Conservation (phyloP, 495 filamentous ascomycete species). For the Penicillium daleae region DNA sequence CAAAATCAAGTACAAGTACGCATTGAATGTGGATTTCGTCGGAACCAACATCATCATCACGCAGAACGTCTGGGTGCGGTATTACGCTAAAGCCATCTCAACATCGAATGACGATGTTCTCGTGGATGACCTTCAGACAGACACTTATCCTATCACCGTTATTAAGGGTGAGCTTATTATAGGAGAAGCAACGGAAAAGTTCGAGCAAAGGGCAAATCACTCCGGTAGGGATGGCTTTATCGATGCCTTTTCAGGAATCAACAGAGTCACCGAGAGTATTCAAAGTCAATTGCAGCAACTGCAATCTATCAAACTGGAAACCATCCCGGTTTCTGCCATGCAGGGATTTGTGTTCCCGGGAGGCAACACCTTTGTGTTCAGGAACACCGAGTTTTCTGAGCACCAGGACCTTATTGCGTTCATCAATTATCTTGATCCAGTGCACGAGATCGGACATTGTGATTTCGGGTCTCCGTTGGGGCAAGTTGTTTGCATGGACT, state of each 20-base stretch:
- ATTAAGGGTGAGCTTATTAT: background rate
- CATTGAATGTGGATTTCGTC: background rate
- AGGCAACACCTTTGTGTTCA: background rate
- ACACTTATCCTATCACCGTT: background rate
- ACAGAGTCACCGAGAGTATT: background rate
- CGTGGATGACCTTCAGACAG: background rate
- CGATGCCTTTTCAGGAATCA: background rate
- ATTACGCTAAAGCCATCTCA: background rate
- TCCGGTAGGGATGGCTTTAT: background rate
- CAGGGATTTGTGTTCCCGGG: background rate
- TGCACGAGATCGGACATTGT: background rate
- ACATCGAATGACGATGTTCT: background rate
- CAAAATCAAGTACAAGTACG: background rate
- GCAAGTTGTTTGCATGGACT: background rate
- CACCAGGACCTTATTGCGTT: constrained; percentile 1
- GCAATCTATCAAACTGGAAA: background rate
- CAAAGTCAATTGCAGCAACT: background rate
- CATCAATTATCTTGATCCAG: background rate
- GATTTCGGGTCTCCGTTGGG: background rate
- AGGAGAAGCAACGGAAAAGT: background rate
- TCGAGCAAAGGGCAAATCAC: background rate
- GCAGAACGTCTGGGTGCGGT: background rate
- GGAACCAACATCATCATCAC: background rate
- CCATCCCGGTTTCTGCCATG: background rate
- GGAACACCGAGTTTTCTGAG: background rate